These are phyloP conservation scores for Brettanomyces sp. DNA, from an alignment of 805 yeast species.

Conservation along the genomic window DNA sequence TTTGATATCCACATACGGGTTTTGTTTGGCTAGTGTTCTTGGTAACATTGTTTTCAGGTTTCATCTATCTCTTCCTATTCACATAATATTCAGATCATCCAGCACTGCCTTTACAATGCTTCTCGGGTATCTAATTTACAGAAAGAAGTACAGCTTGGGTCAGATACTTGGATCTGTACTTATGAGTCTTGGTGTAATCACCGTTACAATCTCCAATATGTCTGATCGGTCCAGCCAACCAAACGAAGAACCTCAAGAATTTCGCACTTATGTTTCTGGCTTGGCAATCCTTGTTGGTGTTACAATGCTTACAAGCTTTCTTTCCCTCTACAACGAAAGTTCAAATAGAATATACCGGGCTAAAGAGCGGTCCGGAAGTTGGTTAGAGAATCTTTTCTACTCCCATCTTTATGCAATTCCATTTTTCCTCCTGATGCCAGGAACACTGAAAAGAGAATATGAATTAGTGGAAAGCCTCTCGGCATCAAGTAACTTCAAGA, in stretches of 20 bases:
- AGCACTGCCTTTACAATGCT: constrained; percentile 55
- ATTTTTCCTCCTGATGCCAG: constrained; percentile 32
- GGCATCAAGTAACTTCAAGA: background rate
- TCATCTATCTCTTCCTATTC: constrained; percentile 55
- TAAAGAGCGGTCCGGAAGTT: constrained; percentile 25
- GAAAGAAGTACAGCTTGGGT: constrained; percentile 31
- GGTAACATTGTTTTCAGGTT: constrained; percentile 52
- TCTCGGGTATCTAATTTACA: constrained; percentile 39
- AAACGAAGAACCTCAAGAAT: background rate
- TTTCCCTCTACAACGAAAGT: constrained; percentile 38
- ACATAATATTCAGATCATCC: constrained; percentile 56
- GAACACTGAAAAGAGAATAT: constrained; percentile 14
- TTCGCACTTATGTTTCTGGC: constrained; percentile 2
- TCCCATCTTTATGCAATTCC: constrained; percentile 50
- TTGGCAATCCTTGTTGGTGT: constrained; percentile 16
- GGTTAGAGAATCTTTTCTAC: constrained; percentile 61
- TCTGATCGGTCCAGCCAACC: background rate
- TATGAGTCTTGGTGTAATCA: constrained; percentile 46
- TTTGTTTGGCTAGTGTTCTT: constrained; percentile 40
- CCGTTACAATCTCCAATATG: constrained; percentile 25
- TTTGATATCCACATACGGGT: constrained; percentile 38
- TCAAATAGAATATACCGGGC: constrained; percentile 39
- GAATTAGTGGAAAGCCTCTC: background rate
- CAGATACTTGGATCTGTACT: constrained; percentile 44
- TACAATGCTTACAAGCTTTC: constrained; percentile 23